Evolutionary conservation across 345 rosid species (phyloP), one percentile per base, ranked within the genome.

Genomic region (Murraya koenigii): DNA sequence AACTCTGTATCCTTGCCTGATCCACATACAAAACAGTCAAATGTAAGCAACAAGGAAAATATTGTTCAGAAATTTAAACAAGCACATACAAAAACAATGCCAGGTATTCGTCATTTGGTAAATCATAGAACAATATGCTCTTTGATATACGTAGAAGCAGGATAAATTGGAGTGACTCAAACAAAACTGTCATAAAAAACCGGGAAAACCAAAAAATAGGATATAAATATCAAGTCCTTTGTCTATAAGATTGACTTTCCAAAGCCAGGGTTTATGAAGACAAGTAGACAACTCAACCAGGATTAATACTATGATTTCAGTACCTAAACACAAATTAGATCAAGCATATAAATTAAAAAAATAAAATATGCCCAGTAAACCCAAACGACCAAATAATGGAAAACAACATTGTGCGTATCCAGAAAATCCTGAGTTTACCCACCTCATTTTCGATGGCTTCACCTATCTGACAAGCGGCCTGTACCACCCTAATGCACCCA

Each of bases 361-460:
- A n/a, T n/a, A n/a, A 54, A 80, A 58, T 22, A 66, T 49, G 32
- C 8, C 54, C 39, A 67, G 35, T 32, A 70, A 41, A 32, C n/a
- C 19, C 64, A 36, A 64, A 71, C 77, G 63, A 79, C 8, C 56
- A 14, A 68, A n/a, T 47, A 14, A 26, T 17, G 9, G 13, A 10
- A 71, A 41, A 59, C 44, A 25, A 13, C 60, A 30, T 11, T 3
- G 71, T 30, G 54, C 19, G 62, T 33, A 30, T 32, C n/a, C 2
- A 8, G 20, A 54, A 38, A 80, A 33, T 47, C 39, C 47, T 6
- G 38, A 73, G 77, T 33, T 74, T 36, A 73, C 89, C 39, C 52
- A 93, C 99, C 97, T 96, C 99, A 78, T 90, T 86, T 86, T 96
- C 99, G 80, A 96, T 79, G 59, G 98, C 99, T 81, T 96, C 99